Evolutionary conservation across 352 stramenopile species (phyloP).

Genomic region (Blastocystis hominis): DNA sequence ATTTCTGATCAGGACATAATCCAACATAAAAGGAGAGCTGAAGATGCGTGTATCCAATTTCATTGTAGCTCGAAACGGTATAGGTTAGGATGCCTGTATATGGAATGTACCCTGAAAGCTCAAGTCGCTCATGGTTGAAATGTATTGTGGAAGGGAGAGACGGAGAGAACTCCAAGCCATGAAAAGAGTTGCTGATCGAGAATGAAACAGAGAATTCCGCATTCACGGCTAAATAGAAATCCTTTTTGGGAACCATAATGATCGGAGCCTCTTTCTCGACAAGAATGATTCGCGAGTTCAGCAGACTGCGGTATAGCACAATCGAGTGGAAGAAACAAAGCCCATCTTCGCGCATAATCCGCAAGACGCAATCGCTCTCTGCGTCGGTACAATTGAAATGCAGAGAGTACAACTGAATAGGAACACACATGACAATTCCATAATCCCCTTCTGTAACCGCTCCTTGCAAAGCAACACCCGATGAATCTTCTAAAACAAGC

Average conservation of each 20-base stretch:
- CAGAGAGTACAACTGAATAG: not conserved
- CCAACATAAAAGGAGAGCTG: not conserved
- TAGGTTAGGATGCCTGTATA: not conserved
- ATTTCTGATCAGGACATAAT: not conserved
- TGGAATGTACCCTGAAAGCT: not conserved
- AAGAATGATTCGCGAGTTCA: not conserved
- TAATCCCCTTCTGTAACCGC: not conserved
- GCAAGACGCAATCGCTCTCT: not conserved
- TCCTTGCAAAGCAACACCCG: not conserved
- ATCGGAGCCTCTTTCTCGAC: not conserved
- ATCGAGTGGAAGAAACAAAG: not conserved
- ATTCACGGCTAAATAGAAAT: not conserved
- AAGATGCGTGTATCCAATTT: not conserved
- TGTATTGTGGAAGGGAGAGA: not conserved
- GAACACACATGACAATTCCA: constrained; percentile 3
- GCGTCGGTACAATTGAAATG: not conserved
- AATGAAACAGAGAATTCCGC: not conserved
- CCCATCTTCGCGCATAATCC: not conserved
- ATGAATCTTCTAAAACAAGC: not conserved
- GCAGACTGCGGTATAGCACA: not conserved
- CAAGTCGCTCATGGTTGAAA: not conserved
- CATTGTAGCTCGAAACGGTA: not conserved
- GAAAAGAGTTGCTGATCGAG: not conserved
- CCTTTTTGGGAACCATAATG: not conserved
- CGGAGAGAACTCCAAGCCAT: not conserved